These are phyloP conservation scores for Breviolum minutum DNA, from an alignment of 73 alveolate genomes.

Conservation along the genomic window DNA sequence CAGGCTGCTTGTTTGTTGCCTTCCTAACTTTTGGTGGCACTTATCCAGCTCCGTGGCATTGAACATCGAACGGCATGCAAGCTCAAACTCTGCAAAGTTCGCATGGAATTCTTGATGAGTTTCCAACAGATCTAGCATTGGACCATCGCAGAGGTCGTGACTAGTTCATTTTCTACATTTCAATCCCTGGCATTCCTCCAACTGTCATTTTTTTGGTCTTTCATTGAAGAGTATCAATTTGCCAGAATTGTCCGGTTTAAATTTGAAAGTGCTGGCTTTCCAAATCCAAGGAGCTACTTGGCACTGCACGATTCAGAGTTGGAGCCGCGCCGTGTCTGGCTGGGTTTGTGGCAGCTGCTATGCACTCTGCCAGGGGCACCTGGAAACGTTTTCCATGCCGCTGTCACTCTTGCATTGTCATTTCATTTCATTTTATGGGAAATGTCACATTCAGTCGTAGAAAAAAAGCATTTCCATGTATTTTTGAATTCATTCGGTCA, in stretches of 20 bases:
- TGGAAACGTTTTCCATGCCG: neutral
- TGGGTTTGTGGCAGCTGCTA: constrained; percentile 41
- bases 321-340: constrained; percentile 81
- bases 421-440: no score
- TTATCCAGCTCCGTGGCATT: constrained; percentile 27
- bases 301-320: constrained; percentile 72
- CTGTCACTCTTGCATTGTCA: no score
- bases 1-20: constrained; percentile 69
- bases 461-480: no score
- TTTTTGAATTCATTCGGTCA: no score
- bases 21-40: constrained; percentile 55
- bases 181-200: neutral
- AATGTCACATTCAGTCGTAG: no score
- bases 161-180: neutral
- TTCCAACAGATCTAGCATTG: no score
- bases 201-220: neutral
- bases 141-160: neutral
- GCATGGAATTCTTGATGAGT: no score
- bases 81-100: no score
- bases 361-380: constrained; percentile 41
- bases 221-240: neutral
- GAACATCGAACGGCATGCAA: no score
- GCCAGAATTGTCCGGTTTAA: neutral
- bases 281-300: constrained; percentile 36
- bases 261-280: neutral